Base-by-base conservation (phyloP, 2,329 filamentous ascomycete genomes). In the Colletotrichum echinochloae region DNA sequence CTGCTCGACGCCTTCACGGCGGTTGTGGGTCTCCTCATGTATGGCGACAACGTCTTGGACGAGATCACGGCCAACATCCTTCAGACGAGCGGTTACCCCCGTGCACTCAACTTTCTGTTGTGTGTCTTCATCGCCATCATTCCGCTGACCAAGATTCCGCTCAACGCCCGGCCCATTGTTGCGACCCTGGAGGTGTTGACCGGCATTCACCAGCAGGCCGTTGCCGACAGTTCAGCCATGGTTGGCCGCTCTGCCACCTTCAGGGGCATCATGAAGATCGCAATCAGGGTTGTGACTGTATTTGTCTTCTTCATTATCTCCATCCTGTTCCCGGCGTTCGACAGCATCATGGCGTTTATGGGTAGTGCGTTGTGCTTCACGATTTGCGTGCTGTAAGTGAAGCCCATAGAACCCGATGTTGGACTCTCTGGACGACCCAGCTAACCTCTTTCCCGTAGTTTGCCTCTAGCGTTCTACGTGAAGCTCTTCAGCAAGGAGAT, bases 1-100 rank as follows among this genome's bases (percentile, higher is more conserved):
- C 78, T 93, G 26, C 87, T 98, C 16, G 95, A 98, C 79, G 86
- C 91, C 33, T 88, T 90, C 55, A 94, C 97, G 78, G 95, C 94
- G 33, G 88, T 96, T 54, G 89, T 93, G 14, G 95, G 96, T 48
- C 88, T 96, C 68, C 86, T 98, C 73, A 98, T 99, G 95, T 99
- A 98, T 79, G 95, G 95, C 71, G 93, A 97, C 74, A 87, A 84
- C n/a, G 93, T 97, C 64, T 88, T 87, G 66, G 95, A 97, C 73
- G 94, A 97, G 79, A 91, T 98, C 78, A 98, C 96, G 0, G 92
- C 92, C 76, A 98, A 97, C 81, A 91, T 99, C 71, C 88, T 98
- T 74, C 85, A 87, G 62, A 92, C 90, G 1, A 81, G 86, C 7
- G 91, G 91, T 64, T 98, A 97, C 78, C 94, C 95, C 0, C 83